phyloP scores from a whole-genome alignment of 2,329 filamentous ascomycete species.

The Cryphonectria japonica region DNA sequence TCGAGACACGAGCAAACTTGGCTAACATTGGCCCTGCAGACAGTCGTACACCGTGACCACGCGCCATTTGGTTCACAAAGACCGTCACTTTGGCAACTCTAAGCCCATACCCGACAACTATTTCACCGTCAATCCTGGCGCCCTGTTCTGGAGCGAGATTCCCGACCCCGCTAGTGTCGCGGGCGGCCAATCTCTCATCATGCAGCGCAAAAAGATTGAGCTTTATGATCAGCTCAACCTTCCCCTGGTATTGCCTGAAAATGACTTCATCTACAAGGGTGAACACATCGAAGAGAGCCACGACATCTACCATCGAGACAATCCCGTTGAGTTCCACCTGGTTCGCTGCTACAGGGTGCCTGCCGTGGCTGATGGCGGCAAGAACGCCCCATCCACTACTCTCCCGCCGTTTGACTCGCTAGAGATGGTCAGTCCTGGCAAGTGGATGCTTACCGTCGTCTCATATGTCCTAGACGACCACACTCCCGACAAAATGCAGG shows the following conservation, averaged over 20 bases:
- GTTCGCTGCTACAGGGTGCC: slow-evolving; percentile 51
- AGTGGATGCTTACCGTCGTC: slow-evolving; percentile 61
- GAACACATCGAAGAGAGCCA: slow-evolving; percentile 59
- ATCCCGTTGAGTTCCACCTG: slow-evolving; percentile 53
- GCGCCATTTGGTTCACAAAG: slow-evolving; percentile 56
- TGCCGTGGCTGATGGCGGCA: slow-evolving; percentile 28
- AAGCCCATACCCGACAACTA: slow-evolving; percentile 31
- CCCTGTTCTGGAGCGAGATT: slow-evolving; percentile 62
- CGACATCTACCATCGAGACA: slow-evolving; percentile 54
- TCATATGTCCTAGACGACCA: slow-evolving; percentile 59
- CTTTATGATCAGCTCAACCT: slow-evolving; percentile 57
- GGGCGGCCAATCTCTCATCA: slow-evolving; percentile 48
- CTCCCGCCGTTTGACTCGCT: slow-evolving; percentile 54
- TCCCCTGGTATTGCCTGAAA: slow-evolving; percentile 53
- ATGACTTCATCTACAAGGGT: slow-evolving; percentile 55
- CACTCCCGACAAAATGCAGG: slow-evolving; percentile 60
- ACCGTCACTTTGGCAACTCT: slow-evolving; percentile 49
- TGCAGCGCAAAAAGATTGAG: slow-evolving; percentile 60
- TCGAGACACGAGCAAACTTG: neutral
- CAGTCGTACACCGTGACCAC: slow-evolving; percentile 62
- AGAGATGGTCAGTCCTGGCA: slow-evolving; percentile 51
- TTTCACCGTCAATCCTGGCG: slow-evolving; percentile 49
- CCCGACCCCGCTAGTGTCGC: slow-evolving; percentile 54
- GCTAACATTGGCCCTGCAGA: slow-evolving; percentile 33
- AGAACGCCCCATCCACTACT: slow-evolving; percentile 37